Evolutionary conservation across 129 eudicot species (phyloP).

Genomic region (Smallanthus sonchifolius): DNA sequence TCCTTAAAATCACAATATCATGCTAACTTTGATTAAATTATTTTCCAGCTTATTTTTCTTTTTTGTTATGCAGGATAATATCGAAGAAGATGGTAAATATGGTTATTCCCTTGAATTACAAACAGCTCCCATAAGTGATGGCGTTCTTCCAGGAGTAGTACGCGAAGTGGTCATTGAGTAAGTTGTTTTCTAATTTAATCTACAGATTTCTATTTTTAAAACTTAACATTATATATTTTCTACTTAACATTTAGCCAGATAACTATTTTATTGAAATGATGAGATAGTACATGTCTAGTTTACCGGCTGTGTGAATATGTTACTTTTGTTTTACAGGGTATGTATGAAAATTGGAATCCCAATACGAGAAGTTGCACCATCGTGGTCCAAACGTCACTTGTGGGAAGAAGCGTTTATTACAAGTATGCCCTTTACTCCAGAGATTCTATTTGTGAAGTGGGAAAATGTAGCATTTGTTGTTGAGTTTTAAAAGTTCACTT

Average conservation of each 20-base stretch:
- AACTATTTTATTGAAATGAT: not conserved
- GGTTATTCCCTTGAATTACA: slow-evolving; percentile 51
- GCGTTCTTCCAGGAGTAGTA: slow-evolving; percentile 90
- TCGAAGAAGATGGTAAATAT: slow-evolving; percentile 20
- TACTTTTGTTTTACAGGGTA: slow-evolving; percentile 39
- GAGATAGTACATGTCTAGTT: not conserved
- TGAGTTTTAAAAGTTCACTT: not conserved
- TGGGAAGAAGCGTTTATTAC: slow-evolving; percentile 93
- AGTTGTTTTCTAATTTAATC: slow-evolving; percentile 17
- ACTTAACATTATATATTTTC: not conserved
- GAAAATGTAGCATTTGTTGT: not conserved
- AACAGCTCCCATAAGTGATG: slow-evolving; percentile 73
- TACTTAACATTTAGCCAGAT: not conserved
- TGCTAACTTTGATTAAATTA: not conserved
- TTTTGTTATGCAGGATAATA: slow-evolving; percentile 39
- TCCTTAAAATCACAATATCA: not conserved
- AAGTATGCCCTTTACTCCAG: slow-evolving; percentile 44
- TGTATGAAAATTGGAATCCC: slow-evolving; percentile 67
- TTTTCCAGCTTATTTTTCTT: not conserved
- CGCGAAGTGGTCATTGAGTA: slow-evolving; percentile 77
- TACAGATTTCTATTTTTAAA: not conserved
- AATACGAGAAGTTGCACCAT: slow-evolving; percentile 80
- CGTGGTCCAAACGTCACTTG: slow-evolving; percentile 64
- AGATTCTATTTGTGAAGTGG: not conserved
- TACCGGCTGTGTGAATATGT: not conserved